Evolutionary conservation across 2,329 filamentous ascomycete genomes (phyloP).

Genomic region (Alternaria gaisen): DNA sequence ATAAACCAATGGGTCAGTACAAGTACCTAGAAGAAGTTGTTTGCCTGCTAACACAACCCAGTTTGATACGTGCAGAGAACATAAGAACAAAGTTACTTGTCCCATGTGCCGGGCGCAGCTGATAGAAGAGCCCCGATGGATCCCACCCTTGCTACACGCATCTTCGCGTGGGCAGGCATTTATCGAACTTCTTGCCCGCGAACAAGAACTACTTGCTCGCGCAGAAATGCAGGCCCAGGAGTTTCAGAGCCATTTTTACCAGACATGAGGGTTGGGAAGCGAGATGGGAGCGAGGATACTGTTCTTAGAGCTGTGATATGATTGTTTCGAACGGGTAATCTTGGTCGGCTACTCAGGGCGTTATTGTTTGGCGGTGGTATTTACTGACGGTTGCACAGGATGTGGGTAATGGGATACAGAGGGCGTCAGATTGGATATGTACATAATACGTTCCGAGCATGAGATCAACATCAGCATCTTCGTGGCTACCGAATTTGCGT

Average conservation of each 20-base stretch:
- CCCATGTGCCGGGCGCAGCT: slow-evolving; percentile 50
- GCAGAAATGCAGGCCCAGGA: slow-evolving; percentile 29
- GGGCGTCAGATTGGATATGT: slow-evolving; percentile 6
- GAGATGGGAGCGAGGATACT: neutral
- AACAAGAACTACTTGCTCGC: slow-evolving; percentile 30
- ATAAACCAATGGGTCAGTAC: slow-evolving; percentile 43
- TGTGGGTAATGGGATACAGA: slow-evolving; percentile 1
- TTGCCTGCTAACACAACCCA: slow-evolving; percentile 7
- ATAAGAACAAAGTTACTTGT: slow-evolving; percentile 51
- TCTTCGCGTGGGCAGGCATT: slow-evolving; percentile 25
- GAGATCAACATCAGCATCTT: neutral
- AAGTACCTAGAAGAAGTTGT: neutral
- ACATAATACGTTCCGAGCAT: slow-evolving; percentile 10
- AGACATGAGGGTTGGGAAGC: slow-evolving; percentile 10
- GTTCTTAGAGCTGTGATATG: slow-evolving; percentile 23
- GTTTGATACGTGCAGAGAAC: slow-evolving; percentile 43
- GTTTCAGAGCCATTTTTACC: slow-evolving; percentile 29
- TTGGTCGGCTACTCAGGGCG: slow-evolving; percentile 18
- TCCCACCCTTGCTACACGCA: slow-evolving; percentile 18
- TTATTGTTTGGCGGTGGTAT: slow-evolving; percentile 11
- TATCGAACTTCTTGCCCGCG: slow-evolving; percentile 29
- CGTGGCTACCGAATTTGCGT: slow-evolving; percentile 7
- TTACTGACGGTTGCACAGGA: neutral
- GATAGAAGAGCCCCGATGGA: slow-evolving; percentile 32
- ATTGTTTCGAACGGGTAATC: slow-evolving; percentile 21